A percentile compares a stretch with the other conserved stretches of the same genome.
Evolutionary conservation across 2,329 filamentous ascomycete genomes (phyloP).

Genomic region (Monilinia vaccinii-corymbosi): DNA sequence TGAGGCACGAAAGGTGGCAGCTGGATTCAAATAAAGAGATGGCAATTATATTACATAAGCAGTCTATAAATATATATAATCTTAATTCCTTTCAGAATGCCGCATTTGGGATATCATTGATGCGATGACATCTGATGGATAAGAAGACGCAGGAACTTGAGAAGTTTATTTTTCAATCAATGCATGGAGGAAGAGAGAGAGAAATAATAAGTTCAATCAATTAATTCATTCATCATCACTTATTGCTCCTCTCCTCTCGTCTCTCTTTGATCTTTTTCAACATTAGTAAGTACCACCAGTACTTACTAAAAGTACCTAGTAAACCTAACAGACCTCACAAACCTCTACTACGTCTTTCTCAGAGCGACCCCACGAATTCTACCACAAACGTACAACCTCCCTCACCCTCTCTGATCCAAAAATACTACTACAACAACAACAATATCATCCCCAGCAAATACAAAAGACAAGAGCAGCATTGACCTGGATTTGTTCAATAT

Average conservation of each 20-base stretch:
- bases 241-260: too few species aligned
- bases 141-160: not conserved
- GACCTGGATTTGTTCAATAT: not conserved
- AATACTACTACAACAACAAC: not conserved
- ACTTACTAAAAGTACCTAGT: too few species aligned
- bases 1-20: not conserved
- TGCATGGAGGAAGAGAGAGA: too few species aligned
- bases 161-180: too few species aligned
- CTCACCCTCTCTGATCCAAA: not conserved
- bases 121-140: too few species aligned
- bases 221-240: too few species aligned
- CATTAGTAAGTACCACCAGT: too few species aligned
- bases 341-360: not conserved
- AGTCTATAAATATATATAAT: too few species aligned
- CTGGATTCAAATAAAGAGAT: not conserved
- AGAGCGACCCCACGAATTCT: conserved; percentile 4
- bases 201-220: too few species aligned
- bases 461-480: not conserved
- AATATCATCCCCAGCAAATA: not conserved
- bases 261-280: too few species aligned
- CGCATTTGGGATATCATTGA: conserved; percentile 1
- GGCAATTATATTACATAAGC: not conserved
- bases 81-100: too few species aligned
- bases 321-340: not conserved
- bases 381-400: conserved; percentile 6